A percentile compares a stretch with the other conserved stretches of the same genome.
These are phyloP conservation scores for Penicillium cosmopolitanum DNA, from an alignment of 495 filamentous ascomycete species.

Conservation along the genomic window DNA sequence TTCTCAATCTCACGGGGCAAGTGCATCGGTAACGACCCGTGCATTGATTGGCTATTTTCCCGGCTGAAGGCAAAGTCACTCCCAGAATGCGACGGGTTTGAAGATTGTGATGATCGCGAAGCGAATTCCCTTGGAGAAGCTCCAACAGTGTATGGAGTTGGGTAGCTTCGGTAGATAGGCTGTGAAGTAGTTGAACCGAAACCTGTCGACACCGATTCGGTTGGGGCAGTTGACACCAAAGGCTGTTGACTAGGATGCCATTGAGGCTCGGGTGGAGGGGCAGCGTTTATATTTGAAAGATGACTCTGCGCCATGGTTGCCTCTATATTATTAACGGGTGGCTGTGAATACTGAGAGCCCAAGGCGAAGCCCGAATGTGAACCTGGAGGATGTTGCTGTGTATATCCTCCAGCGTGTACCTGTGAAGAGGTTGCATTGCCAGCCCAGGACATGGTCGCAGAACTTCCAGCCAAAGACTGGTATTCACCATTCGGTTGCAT, in stretches of 20 bases:
- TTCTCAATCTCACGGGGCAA: neutral
- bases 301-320: neutral
- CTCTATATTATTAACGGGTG: neutral
- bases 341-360: slow-evolving; percentile 8
- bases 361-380: neutral
- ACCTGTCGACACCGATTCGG: neutral
- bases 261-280: slow-evolving; percentile 42
- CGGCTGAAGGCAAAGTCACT: slow-evolving; percentile 6
- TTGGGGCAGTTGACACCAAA: neutral
- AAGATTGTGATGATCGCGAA: slow-evolving; percentile 7
- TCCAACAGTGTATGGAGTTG: slow-evolving; percentile 10
- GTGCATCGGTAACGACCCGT: neutral
- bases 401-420: slow-evolving; percentile 6
- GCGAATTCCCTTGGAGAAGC: slow-evolving; percentile 10
- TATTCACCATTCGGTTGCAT: neutral
- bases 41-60: slow-evolving; percentile 5
- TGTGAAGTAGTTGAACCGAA: slow-evolving; percentile 9
- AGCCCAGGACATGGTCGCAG: neutral
- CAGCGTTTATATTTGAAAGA: slow-evolving; percentile 65
- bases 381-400: slow-evolving; percentile 5
- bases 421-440: neutral
- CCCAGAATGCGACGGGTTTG: slow-evolving; percentile 3
- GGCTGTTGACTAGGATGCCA: slow-evolving; percentile 19
- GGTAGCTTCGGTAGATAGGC: slow-evolving; percentile 14
- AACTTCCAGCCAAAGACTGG: neutral